A percentile compares a stretch with the other conserved stretches of the same genome.
Evolutionary conservation across 2,329 filamentous ascomycete genomes (phyloP).

Genomic region (Raffaelea arxii): DNA sequence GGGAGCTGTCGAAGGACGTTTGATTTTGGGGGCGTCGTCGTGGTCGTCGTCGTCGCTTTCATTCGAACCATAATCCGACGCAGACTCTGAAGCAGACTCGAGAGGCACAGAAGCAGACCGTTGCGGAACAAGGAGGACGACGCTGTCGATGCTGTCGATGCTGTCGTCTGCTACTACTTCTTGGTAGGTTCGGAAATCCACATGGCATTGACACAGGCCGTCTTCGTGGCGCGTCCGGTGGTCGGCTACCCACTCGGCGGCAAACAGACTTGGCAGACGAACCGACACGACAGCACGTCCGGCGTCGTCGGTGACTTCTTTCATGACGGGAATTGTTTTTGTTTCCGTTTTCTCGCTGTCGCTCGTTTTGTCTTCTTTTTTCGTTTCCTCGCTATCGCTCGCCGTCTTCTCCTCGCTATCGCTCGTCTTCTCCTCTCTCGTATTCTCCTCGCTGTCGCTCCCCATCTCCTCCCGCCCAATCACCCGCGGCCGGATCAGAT

Average conservation of each 20-base stretch:
- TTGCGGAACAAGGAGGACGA: too few relatives aligned
- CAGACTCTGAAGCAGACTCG: too few relatives aligned
- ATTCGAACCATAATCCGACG: too few relatives aligned
- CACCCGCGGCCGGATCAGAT: conserved; percentile 23
- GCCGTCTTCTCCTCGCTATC: background rate
- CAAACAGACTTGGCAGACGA: conserved; percentile 26
- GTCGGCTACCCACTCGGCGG: conserved; percentile 29
- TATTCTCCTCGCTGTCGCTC: background rate
- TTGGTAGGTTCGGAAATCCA: conserved; percentile 22
- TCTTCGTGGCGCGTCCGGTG: conserved; percentile 24
- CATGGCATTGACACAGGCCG: conserved; percentile 24
- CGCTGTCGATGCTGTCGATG: background rate
- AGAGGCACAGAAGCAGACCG: too few relatives aligned
- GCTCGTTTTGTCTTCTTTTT: too few relatives aligned
- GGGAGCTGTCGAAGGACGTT: too few relatives aligned
- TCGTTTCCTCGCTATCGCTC: too few relatives aligned
- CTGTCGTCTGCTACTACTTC: conserved; percentile 3
- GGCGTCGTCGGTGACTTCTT: background rate
- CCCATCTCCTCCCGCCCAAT: conserved; percentile 7
- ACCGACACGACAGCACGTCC: conserved; percentile 11
- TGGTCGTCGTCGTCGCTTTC: too few relatives aligned
- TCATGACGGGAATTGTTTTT: conserved; percentile 1
- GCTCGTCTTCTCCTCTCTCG: background rate
- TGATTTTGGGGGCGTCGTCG: too few relatives aligned
- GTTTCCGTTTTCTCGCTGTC: background rate